phyloP scores from a whole-genome alignment of 1,284 basidiomycete genomes.

The Heterobasidion annosum region DNA sequence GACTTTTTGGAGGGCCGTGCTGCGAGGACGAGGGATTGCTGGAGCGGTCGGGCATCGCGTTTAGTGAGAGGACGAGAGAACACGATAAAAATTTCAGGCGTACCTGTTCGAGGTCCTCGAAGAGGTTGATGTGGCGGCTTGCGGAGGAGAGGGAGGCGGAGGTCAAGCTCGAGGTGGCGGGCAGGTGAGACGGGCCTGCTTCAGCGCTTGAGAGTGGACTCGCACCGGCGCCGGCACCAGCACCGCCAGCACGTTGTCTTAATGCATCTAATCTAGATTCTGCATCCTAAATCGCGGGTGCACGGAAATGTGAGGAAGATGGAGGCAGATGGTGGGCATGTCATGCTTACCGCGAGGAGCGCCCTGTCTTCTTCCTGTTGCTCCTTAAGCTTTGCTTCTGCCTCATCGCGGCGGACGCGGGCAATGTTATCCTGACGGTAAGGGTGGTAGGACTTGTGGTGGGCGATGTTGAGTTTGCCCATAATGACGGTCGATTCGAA shows the following conservation, averaged over 20 bases:
- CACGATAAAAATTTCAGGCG: constrained; percentile 6
- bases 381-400: constrained; percentile 60
- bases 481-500: constrained; percentile 25
- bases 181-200: constrained; percentile 5
- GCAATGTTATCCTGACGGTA: constrained; percentile 81
- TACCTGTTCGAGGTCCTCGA: constrained; percentile 59
- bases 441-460: constrained; percentile 86
- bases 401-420: constrained; percentile 70
- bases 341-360: constrained; percentile 52
- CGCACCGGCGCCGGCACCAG: constrained; percentile 27
- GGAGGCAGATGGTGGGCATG: too few relatives aligned
- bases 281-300: constrained; percentile 42
- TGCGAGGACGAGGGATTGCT: constrained; percentile 5
- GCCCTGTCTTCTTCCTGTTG: constrained; percentile 61
- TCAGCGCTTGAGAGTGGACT: too few relatives aligned
- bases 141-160: constrained; percentile 22
- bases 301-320: too few relatives aligned
- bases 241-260: constrained; percentile 45
- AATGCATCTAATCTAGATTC: constrained; percentile 69
- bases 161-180: constrained; percentile 17
- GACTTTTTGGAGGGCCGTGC: constrained; percentile 28
- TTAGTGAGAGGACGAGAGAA: constrained; percentile 21
- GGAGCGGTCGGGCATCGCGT: background rate
- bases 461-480: constrained; percentile 80
- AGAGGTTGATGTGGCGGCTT: constrained; percentile 67